A percentile compares a stretch with the other conserved stretches of the same genome.
These are phyloP conservation scores for Scheffersomyces stipitis DNA, from an alignment of 805 yeast genomes.

Conservation along the genomic window DNA sequence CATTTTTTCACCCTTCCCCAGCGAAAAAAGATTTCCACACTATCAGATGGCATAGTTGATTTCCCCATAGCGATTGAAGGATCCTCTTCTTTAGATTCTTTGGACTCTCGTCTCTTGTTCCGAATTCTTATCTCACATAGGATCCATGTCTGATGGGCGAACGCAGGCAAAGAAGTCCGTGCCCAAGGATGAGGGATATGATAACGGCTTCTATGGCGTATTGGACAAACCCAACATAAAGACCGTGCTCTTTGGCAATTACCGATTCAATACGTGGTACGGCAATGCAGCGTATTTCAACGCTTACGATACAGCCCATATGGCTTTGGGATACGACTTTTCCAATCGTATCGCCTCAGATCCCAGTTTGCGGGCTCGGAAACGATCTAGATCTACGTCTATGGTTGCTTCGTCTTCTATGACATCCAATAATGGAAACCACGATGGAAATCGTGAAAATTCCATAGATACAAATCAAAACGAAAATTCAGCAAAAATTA, in stretches of 20 bases:
- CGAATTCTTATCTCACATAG: too few species aligned
- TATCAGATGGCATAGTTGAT: too few species aligned
- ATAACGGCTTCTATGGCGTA: constrained; percentile 57
- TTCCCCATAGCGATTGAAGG: too few species aligned
- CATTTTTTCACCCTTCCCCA: too few species aligned
- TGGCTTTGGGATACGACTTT: constrained; percentile 45
- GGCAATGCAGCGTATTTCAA: constrained; percentile 77
- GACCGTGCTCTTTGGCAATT: constrained; percentile 65
- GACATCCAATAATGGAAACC: neutral
- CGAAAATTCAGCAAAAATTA: neutral
- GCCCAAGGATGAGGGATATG: constrained; percentile 12
- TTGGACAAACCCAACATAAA: constrained; percentile 61
- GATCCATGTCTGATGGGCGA: too few species aligned
- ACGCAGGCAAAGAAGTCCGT: too few species aligned
- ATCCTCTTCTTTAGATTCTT: too few species aligned
- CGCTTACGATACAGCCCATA: constrained; percentile 31
- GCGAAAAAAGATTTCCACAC: too few species aligned
- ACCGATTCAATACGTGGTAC: constrained; percentile 79
- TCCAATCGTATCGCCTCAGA: constrained; percentile 20
- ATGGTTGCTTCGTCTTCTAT: constrained; percentile 5
- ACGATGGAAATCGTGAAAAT: too few species aligned
- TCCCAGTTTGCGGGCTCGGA: constrained; percentile 3
- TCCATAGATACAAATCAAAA: too few species aligned
- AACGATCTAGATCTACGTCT: constrained; percentile 1
- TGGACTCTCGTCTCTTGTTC: too few species aligned